phyloP scores from a whole-genome alignment of 2,329 filamentous ascomycete genomes.

The Ceratocystis destructans region DNA sequence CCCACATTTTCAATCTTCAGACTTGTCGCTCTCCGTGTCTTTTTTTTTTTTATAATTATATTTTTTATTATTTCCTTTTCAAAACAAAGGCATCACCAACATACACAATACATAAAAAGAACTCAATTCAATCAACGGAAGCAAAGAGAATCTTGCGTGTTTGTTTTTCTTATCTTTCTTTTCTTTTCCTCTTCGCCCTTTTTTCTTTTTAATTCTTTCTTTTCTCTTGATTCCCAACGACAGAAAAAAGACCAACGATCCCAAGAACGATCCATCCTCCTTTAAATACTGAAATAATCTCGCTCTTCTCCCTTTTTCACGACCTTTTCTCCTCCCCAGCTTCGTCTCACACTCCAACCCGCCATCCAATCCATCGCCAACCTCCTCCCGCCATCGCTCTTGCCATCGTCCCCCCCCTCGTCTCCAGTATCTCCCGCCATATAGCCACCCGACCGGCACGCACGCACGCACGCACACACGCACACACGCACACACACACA shows the following conservation, averaged over 20 bases:
- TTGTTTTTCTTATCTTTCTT: neutral
- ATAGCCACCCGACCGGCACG: slow-evolving; percentile 19
- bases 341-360: slow-evolving; percentile 17
- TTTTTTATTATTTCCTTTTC: neutral
- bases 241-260: neutral
- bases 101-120: neutral
- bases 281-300: slow-evolving; percentile 4
- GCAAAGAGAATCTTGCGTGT: neutral
- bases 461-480: too few relatives aligned
- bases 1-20: neutral
- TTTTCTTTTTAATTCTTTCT: neutral
- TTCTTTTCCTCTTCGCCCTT: neutral
- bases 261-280: neutral
- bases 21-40: neutral
- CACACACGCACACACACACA: too few relatives aligned
- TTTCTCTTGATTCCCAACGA: slow-evolving; percentile 4
- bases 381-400: slow-evolving; percentile 18
- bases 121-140: neutral
- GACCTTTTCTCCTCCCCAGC: neutral
- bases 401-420: slow-evolving; percentile 12
- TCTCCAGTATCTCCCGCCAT: slow-evolving; percentile 17
- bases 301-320: neutral
- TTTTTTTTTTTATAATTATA: neutral
- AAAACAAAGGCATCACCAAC: slow-evolving; percentile 2
- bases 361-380: slow-evolving; percentile 14